Conservation (phyloP, 805 yeast genomes). For the Lachancea kluyveri region DNA sequence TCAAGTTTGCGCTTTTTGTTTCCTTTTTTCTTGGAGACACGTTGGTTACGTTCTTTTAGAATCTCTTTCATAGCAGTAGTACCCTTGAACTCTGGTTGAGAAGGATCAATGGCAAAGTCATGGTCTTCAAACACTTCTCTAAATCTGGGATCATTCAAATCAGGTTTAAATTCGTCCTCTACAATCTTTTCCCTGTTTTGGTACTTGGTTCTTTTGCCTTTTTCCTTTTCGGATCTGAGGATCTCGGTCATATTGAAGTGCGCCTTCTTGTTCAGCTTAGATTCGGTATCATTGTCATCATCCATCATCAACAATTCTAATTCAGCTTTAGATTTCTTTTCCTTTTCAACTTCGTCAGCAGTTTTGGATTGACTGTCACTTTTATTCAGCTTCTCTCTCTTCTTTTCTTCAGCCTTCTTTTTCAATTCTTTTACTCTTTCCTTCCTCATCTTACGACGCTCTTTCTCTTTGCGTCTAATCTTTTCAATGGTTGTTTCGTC, state of each 20-base stretch:
- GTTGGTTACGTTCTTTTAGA: slow-evolving; percentile 65
- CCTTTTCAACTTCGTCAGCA: slow-evolving; percentile 27
- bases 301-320: slow-evolving; percentile 69
- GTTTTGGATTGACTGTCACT: slow-evolving; percentile 21
- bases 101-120: slow-evolving; percentile 91
- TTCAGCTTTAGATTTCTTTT: slow-evolving; percentile 53
- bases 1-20: slow-evolving; percentile 18
- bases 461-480: slow-evolving; percentile 83
- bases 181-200: slow-evolving; percentile 43
- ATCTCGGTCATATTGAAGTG: slow-evolving; percentile 81
- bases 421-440: slow-evolving; percentile 63
- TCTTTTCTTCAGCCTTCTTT: slow-evolving; percentile 45
- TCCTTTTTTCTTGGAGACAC: slow-evolving; percentile 29
- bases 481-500: slow-evolving; percentile 75
- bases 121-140: slow-evolving; percentile 76
- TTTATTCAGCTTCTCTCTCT: slow-evolving; percentile 36
- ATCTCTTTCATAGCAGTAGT: slow-evolving; percentile 83
- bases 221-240: slow-evolving; percentile 64
- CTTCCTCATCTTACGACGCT: slow-evolving; percentile 80
- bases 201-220: slow-evolving; percentile 41
- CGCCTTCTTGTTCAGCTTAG: slow-evolving; percentile 35
- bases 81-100: slow-evolving; percentile 82
- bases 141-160: slow-evolving; percentile 81
- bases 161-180: slow-evolving; percentile 56
- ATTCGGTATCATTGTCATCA: slow-evolving; percentile 39